A percentile compares a stretch with the other conserved stretches of the same genome.
phyloP scores from a whole-genome alignment of 2,329 filamentous ascomycete genomes.

The Colletotrichum endophyticum region DNA sequence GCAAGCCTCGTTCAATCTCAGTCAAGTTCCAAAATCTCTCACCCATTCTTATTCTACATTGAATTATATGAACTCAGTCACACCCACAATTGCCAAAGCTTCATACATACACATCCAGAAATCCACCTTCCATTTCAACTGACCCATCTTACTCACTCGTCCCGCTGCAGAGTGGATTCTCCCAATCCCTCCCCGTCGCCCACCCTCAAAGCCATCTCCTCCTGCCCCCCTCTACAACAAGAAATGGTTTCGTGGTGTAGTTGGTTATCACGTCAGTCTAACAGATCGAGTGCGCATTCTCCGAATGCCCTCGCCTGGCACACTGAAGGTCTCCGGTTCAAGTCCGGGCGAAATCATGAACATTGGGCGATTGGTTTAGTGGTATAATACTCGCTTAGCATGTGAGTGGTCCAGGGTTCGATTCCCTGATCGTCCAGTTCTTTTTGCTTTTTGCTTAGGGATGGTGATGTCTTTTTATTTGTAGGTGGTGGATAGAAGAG shows the following conservation, averaged over 20 bases:
- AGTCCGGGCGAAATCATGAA: neutral
- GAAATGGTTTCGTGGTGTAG: conserved; percentile 32
- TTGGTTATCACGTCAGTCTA: conserved; percentile 57
- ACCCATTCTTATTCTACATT: neutral
- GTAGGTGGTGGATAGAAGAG: accelerated
- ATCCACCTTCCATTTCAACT: neutral
- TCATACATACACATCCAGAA: neutral
- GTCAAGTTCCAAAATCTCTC: neutral
- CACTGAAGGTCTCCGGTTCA: conserved; percentile 17
- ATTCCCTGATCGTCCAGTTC: conserved; percentile 13
- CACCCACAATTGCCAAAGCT: accelerated
- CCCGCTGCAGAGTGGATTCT: neutral
- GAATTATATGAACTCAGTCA: neutral
- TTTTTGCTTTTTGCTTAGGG: neutral
- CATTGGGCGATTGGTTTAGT: conserved; percentile 16
- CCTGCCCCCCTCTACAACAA: accelerated
- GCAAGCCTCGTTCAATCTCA: neutral
- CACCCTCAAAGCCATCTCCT: neutral
- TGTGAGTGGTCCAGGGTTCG: conserved; percentile 13
- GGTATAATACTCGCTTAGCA: conserved; percentile 17
- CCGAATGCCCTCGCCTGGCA: neutral
- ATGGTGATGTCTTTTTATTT: neutral
- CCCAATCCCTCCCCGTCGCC: neutral
- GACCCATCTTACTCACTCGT: accelerated
- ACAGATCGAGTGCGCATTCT: conserved; percentile 25